Conservation (phyloP, 768 basidiomycete species). For the Hygrocybe coccinea region DNA sequence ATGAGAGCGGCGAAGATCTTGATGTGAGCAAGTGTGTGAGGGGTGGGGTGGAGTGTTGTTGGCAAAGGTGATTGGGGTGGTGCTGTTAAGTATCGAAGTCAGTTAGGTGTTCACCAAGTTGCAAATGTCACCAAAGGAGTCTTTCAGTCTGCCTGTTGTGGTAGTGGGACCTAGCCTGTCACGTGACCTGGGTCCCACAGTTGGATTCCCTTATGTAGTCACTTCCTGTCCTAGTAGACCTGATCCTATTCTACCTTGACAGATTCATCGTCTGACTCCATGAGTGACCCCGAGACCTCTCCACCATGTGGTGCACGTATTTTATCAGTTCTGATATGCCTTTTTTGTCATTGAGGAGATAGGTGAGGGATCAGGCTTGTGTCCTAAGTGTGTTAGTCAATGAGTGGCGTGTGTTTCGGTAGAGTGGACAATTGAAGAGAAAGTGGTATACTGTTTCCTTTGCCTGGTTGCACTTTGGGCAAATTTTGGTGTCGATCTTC, state of each 20-base stretch:
- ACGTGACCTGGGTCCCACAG: no score
- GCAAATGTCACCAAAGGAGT: neutral
- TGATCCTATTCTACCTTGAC: no score
- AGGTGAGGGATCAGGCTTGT: neutral
- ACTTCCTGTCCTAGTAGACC: no score
- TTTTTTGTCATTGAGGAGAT: neutral
- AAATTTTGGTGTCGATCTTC: neutral
- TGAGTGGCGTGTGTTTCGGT: neutral
- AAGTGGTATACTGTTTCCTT: conserved; percentile 9
- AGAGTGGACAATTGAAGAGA: neutral
- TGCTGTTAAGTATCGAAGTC: no score
- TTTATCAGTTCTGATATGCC: neutral
- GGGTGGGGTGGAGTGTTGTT: no score
- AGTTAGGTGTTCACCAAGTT: neutral
- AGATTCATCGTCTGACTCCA: no score
- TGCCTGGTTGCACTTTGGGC: conserved; percentile 1
- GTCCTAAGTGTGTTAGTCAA: neutral
- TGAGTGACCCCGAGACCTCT: no score
- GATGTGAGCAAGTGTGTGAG: no score
- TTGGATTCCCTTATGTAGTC: no score
- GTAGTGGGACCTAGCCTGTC: no score
- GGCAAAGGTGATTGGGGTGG: no score
- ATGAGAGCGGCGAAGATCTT: no score
- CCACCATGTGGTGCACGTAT: conserved; percentile 1
- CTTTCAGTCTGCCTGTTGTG: neutral